These are phyloP conservation scores for Triticum aestivum DNA, from an alignment of 176 grass and related monocot species.

Conservation along the genomic window DNA sequence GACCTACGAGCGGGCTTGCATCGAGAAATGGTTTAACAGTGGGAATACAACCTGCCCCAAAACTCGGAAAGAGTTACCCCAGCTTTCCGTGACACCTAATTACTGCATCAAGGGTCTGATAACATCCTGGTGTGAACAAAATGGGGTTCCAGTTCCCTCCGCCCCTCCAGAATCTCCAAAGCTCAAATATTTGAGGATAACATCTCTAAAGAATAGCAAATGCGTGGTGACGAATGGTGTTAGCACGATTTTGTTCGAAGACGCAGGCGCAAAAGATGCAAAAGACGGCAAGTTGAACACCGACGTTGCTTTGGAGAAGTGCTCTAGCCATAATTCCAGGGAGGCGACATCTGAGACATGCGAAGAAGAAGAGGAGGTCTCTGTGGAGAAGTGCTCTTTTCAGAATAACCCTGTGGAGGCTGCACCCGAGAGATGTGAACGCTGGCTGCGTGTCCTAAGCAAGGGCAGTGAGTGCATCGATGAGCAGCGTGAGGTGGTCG, in stretches of 20 bases:
- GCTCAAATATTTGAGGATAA: conserved; percentile 53
- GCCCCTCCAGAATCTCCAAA: conserved; percentile 75
- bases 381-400: neutral
- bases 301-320: conserved; percentile 11
- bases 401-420: conserved; percentile 24
- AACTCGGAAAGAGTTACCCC: conserved; percentile 65
- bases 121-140: conserved; percentile 82
- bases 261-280: conserved; percentile 12
- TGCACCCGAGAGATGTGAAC: conserved; percentile 39
- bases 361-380: conserved; percentile 26
- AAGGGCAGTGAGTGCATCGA: conserved; percentile 28
- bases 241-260: conserved; percentile 34
- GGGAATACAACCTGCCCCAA: conserved; percentile 78
- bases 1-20: conserved; percentile 87
- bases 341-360: conserved; percentile 37
- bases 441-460: conserved; percentile 52
- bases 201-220: conserved; percentile 43
- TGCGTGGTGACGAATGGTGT: conserved; percentile 27
- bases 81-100: conserved; percentile 72
- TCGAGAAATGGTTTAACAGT: conserved; percentile 82
- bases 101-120: conserved; percentile 83
- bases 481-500: conserved; percentile 45
- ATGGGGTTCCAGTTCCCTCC: conserved; percentile 49
- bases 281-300: conserved; percentile 28
- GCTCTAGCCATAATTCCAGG: conserved; percentile 29